Evolutionary conservation across 345 rosid genomes (phyloP), one percentile per base, ranked within the genome.

Genomic region (Heritiera littoralis): DNA sequence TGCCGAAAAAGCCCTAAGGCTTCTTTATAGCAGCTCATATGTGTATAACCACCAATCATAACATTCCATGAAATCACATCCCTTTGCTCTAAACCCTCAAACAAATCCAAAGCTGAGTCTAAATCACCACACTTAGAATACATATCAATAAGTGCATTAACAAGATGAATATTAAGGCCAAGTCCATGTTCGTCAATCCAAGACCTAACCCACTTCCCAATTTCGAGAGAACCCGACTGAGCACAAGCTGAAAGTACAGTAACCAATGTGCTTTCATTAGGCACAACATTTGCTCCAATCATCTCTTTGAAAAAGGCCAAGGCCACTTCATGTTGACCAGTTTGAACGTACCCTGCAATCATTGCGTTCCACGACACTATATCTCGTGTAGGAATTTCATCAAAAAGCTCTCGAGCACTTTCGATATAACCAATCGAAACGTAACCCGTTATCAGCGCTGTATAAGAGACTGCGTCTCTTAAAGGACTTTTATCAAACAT

Each of bases 51-150:
- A 79, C 93, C 90, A 9, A 90, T 87, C 87, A 91, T 81, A 0
- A 88, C 91, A 70, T 90, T 91, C 95, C 95, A 88, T 0, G 90
- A 86, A 76, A 91, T 85, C 18, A 88, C 92, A 85, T 89, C 89
- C 79, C 83, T 90, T 70, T 58, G 30, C n/a, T 20, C 49, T 69
- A 87, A 76, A 45, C 79, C 74, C 49, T 87, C 84, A 61, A 92
- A 90, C 86, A 90, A 81, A 72, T 51, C 71, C 51, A 61, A 82
- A 8, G 90, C 87, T 77, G 49, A 81, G n/a, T 81, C 85, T 60
- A 85, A 15, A 46, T 89, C 86, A 58, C 90, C 92, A 79, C 91
- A 90, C 79, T 89, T 90, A 14, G 89, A 84, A 83, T 89, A 91
- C 90, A 94, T 87, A 78, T 89, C 95, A n/a, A 91, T 84, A 43